phyloP scores from a whole-genome alignment of 2,329 filamentous ascomycete species.

The Bipolaris zeicola region DNA sequence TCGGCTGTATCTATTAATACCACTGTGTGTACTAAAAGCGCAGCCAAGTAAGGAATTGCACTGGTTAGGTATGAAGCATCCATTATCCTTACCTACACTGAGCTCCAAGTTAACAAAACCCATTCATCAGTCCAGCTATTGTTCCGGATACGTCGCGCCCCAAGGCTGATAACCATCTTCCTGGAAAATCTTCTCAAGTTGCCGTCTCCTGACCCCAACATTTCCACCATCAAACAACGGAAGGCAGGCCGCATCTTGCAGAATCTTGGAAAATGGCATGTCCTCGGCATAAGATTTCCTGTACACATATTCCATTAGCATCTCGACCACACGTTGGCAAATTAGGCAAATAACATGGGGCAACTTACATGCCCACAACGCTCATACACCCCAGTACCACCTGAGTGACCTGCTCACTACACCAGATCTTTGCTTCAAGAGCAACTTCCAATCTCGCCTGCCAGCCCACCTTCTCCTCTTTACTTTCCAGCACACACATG shows the following conservation, averaged over 20 bases:
- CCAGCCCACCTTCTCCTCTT: constrained; percentile 47
- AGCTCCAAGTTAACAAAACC: neutral
- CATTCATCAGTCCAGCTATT: too few relatives aligned
- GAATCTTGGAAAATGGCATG: constrained; percentile 61
- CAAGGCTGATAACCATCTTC: constrained; percentile 55
- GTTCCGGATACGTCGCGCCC: constrained; percentile 33
- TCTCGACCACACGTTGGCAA: neutral
- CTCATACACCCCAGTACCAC: constrained; percentile 58
- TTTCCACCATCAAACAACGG: constrained; percentile 74
- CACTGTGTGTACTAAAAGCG: neutral
- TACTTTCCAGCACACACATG: constrained; percentile 51
- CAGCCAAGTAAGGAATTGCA: neutral
- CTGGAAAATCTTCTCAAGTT: constrained; percentile 55
- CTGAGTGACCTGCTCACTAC: constrained; percentile 57
- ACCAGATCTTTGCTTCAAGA: constrained; percentile 59
- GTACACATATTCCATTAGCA: neutral
- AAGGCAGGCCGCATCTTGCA: constrained; percentile 88
- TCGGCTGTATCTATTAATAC: neutral
- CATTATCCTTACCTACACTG: neutral
- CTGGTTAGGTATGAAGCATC: neutral
- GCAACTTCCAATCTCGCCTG: constrained; percentile 53
- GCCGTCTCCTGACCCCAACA: constrained; percentile 57
- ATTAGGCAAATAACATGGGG: constrained; percentile 24
- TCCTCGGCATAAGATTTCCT: constrained; percentile 50
- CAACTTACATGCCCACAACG: constrained; percentile 57